Evolutionary conservation across 169 alveolate genomes (phyloP).

Genomic region (Miamiensis avidus): DNA sequence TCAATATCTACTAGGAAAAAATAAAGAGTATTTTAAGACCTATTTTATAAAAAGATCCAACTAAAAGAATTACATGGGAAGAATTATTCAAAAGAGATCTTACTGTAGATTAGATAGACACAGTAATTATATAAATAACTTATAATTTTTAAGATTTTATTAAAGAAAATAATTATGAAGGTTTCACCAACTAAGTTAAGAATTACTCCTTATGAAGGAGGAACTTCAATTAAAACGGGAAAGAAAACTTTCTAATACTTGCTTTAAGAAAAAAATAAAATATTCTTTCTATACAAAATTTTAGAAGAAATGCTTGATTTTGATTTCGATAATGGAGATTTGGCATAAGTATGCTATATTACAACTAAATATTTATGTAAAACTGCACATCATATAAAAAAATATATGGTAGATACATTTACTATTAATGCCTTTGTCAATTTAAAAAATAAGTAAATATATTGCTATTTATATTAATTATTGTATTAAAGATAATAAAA

Average conservation of each 20-base stretch:
- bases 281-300: constrained; percentile 37
- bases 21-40: constrained; percentile 7
- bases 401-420: constrained; percentile 24
- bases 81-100: constrained; percentile 46
- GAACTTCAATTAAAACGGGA: constrained; percentile 19
- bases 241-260: constrained; percentile 39
- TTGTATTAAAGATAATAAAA: too few relatives aligned
- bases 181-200: not conserved
- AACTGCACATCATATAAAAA: not conserved
- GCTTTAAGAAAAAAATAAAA: constrained; percentile 40
- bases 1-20: too few relatives aligned
- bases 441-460: constrained; percentile 22
- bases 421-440: constrained; percentile 18
- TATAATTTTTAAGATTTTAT: too few relatives aligned
- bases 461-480: too few relatives aligned
- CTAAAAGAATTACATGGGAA: constrained; percentile 44
- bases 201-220: not conserved
- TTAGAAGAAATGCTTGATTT: constrained; percentile 40
- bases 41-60: constrained; percentile 35
- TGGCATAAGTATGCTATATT: not conserved
- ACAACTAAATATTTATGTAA: not conserved
- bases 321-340: constrained; percentile 11
- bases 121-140: too few relatives aligned
- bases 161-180: too few relatives aligned
- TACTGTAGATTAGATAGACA: too few relatives aligned